Conservation (phyloP, 768 basidiomycete species). For the Strobilomyces confusus region DNA sequence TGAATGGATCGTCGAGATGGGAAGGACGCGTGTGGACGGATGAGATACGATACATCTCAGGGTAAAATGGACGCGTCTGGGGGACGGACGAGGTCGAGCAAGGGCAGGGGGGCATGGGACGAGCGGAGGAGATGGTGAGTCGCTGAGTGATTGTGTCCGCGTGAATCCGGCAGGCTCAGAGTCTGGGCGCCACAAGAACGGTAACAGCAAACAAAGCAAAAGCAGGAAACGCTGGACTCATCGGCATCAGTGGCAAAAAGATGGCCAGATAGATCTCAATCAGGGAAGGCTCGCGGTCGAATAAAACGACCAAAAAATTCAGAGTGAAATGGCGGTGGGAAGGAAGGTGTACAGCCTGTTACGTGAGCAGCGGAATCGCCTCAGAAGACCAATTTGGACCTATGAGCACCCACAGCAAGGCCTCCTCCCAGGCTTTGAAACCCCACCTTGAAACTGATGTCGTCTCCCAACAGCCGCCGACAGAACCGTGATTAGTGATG, state of each 20-base stretch:
- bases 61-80: slow-evolving; percentile 10
- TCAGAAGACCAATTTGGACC: slow-evolving; percentile 14
- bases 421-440: slow-evolving; percentile 7
- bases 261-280: slow-evolving; percentile 15
- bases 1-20: slow-evolving; percentile 24
- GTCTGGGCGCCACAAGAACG: slow-evolving; percentile 14
- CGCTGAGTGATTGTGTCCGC: slow-evolving; percentile 29
- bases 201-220: slow-evolving; percentile 12
- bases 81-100: slow-evolving; percentile 6
- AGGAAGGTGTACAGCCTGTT: slow-evolving; percentile 23
- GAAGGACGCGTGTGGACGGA: slow-evolving; percentile 14
- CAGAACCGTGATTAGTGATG: background rate
- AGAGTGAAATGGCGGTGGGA: slow-evolving; percentile 18
- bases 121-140: slow-evolving; percentile 11
- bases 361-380: slow-evolving; percentile 30
- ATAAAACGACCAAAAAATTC: slow-evolving; percentile 16
- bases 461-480: slow-evolving; percentile 6
- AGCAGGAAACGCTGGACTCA: slow-evolving; percentile 6
- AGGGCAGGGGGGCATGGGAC: background rate
- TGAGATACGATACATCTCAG: slow-evolving; percentile 16
- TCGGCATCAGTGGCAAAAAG: slow-evolving; percentile 13
- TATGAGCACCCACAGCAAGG: background rate
- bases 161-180: slow-evolving; percentile 22
- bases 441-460: slow-evolving; percentile 5
- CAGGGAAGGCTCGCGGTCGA: slow-evolving; percentile 15